Evolutionary conservation across 495 filamentous ascomycete species (phyloP).

Genomic region (Xylaria palmicola): DNA sequence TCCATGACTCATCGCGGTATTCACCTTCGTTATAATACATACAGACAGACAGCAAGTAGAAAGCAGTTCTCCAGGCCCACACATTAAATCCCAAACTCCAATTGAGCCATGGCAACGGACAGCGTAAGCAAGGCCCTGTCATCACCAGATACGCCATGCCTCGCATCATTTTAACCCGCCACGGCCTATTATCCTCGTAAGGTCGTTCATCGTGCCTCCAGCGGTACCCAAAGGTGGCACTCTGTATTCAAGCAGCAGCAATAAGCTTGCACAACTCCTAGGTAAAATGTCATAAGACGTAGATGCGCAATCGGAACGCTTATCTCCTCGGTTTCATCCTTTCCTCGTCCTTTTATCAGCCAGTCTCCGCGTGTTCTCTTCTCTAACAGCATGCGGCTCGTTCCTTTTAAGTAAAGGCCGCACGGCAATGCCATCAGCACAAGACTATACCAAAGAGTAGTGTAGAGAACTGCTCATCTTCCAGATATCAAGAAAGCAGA

Average conservation of each 20-base stretch:
- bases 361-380: neutral
- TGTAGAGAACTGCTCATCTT: conserved; percentile 1
- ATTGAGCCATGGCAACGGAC: conserved; percentile 6
- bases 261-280: neutral
- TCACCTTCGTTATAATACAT: conserved; percentile 14
- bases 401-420: neutral
- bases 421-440: conserved; percentile 1
- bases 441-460: conserved; percentile 9
- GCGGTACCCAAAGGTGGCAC: conserved; percentile 1
- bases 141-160: conserved; percentile 9
- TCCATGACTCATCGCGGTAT: conserved; percentile 4
- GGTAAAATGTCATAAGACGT: neutral
- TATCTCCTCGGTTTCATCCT: neutral
- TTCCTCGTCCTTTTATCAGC: neutral
- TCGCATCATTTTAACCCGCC: neutral
- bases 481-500: neutral
- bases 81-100: conserved; percentile 6
- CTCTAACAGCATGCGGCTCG: neutral
- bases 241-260: conserved; percentile 7
- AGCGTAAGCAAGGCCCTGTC: conserved; percentile 7
- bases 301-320: neutral
- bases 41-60: conserved; percentile 9
- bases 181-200: neutral
- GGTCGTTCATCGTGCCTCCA: neutral
- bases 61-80: neutral